phyloP scores from a whole-genome alignment of 805 yeast species.

The Yamadazyma philogaea region DNA sequence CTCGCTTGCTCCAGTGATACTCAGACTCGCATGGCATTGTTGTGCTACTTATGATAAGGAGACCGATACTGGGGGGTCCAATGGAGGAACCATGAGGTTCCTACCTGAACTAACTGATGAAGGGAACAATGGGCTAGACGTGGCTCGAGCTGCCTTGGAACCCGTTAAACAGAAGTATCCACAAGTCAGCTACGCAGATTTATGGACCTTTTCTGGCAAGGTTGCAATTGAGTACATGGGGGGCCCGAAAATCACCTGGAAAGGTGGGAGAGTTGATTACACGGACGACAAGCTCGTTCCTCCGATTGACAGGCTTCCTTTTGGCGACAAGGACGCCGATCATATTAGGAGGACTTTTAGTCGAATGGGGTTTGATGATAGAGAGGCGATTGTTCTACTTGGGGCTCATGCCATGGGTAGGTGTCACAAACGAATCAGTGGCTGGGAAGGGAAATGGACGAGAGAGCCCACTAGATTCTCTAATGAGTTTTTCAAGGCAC shows the following conservation, averaged over 20 bases:
- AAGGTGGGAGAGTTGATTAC: constrained; percentile 42
- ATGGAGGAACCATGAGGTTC: constrained; percentile 41
- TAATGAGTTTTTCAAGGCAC: constrained; percentile 59
- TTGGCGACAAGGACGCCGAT: constrained; percentile 42
- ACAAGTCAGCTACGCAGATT: constrained; percentile 61
- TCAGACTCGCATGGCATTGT: constrained; percentile 84
- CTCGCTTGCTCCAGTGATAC: constrained; percentile 61
- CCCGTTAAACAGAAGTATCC: constrained; percentile 55
- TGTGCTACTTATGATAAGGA: constrained; percentile 73
- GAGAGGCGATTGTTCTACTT: constrained; percentile 68
- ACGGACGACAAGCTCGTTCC: constrained; percentile 38
- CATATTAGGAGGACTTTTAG: constrained; percentile 46
- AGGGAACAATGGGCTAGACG: constrained; percentile 25
- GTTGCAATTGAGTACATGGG: constrained; percentile 59
- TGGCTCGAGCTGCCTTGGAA: constrained; percentile 55
- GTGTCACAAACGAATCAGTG: constrained; percentile 68
- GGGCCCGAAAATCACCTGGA: constrained; percentile 63
- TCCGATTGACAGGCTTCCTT: constrained; percentile 50
- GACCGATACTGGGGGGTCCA: constrained; percentile 59
- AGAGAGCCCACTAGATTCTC: constrained; percentile 70
- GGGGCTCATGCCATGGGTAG: constrained; percentile 79
- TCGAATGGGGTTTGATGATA: constrained; percentile 60
- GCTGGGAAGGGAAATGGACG: constrained; percentile 91
- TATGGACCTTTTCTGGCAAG: constrained; percentile 72
- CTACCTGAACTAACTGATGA: constrained; percentile 53